Percentiles rank a stretch among this genome's conserved stretches.
Conservation (phyloP, 1,284 basidiomycete species). For the Naganishia albida region DNA sequence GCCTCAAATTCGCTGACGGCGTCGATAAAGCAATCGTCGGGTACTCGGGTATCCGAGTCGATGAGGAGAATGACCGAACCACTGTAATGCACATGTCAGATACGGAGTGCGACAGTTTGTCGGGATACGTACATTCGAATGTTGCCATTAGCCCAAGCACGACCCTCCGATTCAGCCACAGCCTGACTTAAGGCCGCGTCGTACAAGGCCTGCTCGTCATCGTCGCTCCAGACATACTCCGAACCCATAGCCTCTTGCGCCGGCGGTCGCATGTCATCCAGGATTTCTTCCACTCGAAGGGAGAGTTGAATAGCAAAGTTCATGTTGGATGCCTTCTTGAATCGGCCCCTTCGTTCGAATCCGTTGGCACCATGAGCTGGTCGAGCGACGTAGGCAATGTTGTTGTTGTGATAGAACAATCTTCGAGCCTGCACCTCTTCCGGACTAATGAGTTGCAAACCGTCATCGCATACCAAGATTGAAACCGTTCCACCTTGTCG, state of each 20-base stretch:
- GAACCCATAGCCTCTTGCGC: slow-evolving; percentile 37
- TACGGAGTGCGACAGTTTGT: background rate
- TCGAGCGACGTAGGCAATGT: slow-evolving; percentile 79
- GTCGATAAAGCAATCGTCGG: slow-evolving; percentile 80
- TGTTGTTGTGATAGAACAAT: slow-evolving; percentile 74
- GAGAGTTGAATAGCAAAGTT: slow-evolving; percentile 77
- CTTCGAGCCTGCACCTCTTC: slow-evolving; percentile 66
- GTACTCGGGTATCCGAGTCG: slow-evolving; percentile 79
- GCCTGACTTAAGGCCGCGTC: slow-evolving; percentile 43
- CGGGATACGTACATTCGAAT: slow-evolving; percentile 40
- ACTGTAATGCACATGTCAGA: background rate
- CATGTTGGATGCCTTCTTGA: slow-evolving; percentile 89
- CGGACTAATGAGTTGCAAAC: slow-evolving; percentile 52
- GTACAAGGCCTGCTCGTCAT: slow-evolving; percentile 45
- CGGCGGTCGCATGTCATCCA: slow-evolving; percentile 51
- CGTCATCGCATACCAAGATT: slow-evolving; percentile 19
- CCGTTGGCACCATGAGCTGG: slow-evolving; percentile 69
- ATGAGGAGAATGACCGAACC: slow-evolving; percentile 70
- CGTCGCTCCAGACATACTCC: slow-evolving; percentile 40
- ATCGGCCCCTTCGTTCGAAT: slow-evolving; percentile 78
- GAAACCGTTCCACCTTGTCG: slow-evolving; percentile 54
- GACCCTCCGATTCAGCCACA: slow-evolving; percentile 62
- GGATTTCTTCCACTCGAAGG: slow-evolving; percentile 51
- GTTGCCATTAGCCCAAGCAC: slow-evolving; percentile 50
- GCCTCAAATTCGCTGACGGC: slow-evolving; percentile 76